Evolutionary conservation across 2,329 filamentous ascomycete species (phyloP), one percentile per base, ranked within the genome.

Genomic region (Monilinia polystroma): DNA sequence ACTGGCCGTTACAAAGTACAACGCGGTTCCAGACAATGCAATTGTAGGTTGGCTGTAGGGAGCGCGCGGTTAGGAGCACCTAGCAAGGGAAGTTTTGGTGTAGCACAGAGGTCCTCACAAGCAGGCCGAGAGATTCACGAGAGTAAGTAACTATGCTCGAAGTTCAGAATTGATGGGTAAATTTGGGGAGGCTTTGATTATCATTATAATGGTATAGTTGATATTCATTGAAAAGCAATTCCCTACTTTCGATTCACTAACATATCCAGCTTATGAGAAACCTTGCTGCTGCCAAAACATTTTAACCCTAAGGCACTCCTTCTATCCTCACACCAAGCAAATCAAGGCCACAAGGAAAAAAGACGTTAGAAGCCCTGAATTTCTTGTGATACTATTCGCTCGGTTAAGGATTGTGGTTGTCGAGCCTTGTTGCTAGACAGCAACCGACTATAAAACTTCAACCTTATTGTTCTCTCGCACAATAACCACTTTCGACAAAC

Each of bases 401-500:
- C 58, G 58, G n/a, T 51, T 51, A 60, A 16, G 23, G 49, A 4
- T 20, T 58, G 23, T 58, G 41, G 16, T 58, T 10, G 20, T 51
- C 32, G 29, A 49, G 58, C 45, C 58, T 60, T 26, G 58, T 60
- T 60, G 58, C 58, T 51, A n/a, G 16, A 20, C 23, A 60, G 58
- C 45, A 60, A 60, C 45, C 47, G 45, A 8, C 32, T 51, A 60
- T 26, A 51, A 38, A 38, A 51, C 11, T 38, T 38, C 7, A 16
- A 60, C 4, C 14, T 60, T 38, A 60, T 51, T 60, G 45, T 60
- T 51, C 58, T 60, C n/a, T 38, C 58, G 8, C 58, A 60, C 58
- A 60, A 60, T 60, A 51, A 60, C 58, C 58, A 60, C 58, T 51
- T 60, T 51, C 20, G 32, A 60, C n/a, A 51, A 23, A 60, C 18